These are phyloP conservation scores for Diaporthe longicolla DNA, from an alignment of 2,329 filamentous ascomycete genomes.

Conservation along the genomic window DNA sequence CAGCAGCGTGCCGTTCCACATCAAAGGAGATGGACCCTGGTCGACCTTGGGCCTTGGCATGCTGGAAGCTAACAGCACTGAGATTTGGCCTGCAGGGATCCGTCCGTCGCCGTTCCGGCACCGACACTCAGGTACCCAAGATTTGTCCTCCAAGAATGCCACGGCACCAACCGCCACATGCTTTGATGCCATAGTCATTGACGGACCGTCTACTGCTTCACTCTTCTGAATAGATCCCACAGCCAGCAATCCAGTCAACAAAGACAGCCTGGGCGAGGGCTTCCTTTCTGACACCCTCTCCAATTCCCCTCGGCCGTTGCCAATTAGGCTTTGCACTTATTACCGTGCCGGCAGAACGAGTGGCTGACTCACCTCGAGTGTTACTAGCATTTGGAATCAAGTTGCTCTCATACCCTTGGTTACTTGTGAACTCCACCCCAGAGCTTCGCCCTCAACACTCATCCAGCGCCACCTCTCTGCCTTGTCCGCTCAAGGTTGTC, in stretches of 20 bases:
- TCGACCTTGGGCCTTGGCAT: neutral
- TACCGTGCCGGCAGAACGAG: neutral
- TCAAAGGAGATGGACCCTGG: slow-evolving; percentile 8
- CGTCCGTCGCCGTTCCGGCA: slow-evolving; percentile 32
- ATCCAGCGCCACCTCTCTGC: neutral
- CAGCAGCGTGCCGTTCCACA: slow-evolving; percentile 8
- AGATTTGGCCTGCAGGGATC: slow-evolving; percentile 24
- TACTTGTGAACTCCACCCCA: neutral
- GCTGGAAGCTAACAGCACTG: neutral
- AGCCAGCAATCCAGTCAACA: neutral
- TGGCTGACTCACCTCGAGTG: slow-evolving; percentile 19
- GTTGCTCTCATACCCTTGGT: neutral
- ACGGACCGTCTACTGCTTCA: neutral
- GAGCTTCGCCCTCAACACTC: slow-evolving; percentile 29
- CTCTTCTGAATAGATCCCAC: neutral
- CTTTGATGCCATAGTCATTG: neutral
- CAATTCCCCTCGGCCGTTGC: neutral
- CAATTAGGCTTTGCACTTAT: neutral
- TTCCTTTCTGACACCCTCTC: neutral
- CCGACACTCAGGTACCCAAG: slow-evolving; percentile 18
- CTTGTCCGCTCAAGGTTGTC: slow-evolving; percentile 23
- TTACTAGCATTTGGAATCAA: neutral
- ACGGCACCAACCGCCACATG: neutral
- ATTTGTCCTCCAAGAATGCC: neutral
- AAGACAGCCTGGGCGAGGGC: neutral